Conservation (phyloP, 176 grass and related monocot species). For the Luzula sylvatica region DNA sequence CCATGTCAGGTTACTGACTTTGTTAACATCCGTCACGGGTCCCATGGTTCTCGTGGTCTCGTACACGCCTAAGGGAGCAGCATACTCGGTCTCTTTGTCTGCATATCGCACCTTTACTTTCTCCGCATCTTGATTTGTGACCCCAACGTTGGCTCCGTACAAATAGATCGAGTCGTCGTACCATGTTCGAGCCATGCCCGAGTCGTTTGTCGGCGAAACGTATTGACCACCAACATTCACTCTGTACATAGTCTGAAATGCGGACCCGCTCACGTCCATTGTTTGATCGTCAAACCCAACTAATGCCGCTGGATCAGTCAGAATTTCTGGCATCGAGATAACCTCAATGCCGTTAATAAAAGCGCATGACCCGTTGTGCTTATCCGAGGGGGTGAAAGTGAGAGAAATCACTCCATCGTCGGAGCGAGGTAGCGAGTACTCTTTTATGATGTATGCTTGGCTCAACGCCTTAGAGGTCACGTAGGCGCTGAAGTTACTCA, state of each 20-base stretch:
- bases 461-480: slow-evolving; percentile 48
- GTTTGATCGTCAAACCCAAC: slow-evolving; percentile 69
- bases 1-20: slow-evolving; percentile 81
- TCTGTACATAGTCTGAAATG: slow-evolving; percentile 65
- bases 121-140: slow-evolving; percentile 25
- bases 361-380: slow-evolving; percentile 53
- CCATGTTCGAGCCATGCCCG: slow-evolving; percentile 46
- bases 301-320: slow-evolving; percentile 33
- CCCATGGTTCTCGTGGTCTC: slow-evolving; percentile 54
- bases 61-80: slow-evolving; percentile 47
- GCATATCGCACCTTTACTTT: slow-evolving; percentile 35
- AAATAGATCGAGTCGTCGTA: slow-evolving; percentile 71
- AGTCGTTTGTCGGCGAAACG: slow-evolving; percentile 56
- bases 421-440: slow-evolving; percentile 50
- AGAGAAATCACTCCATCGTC: slow-evolving; percentile 34
- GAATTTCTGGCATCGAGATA: slow-evolving; percentile 62
- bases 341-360: slow-evolving; percentile 77
- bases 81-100: slow-evolving; percentile 32
- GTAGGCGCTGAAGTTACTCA: slow-evolving; percentile 68
- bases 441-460: slow-evolving; percentile 48
- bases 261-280: slow-evolving; percentile 24
- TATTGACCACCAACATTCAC: slow-evolving; percentile 55
- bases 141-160: slow-evolving; percentile 26
- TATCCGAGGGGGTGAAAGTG: slow-evolving; percentile 41
- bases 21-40: slow-evolving; percentile 47